Base-by-base conservation (phyloP, 345 rosid species). In the Salix exigua region DNA sequence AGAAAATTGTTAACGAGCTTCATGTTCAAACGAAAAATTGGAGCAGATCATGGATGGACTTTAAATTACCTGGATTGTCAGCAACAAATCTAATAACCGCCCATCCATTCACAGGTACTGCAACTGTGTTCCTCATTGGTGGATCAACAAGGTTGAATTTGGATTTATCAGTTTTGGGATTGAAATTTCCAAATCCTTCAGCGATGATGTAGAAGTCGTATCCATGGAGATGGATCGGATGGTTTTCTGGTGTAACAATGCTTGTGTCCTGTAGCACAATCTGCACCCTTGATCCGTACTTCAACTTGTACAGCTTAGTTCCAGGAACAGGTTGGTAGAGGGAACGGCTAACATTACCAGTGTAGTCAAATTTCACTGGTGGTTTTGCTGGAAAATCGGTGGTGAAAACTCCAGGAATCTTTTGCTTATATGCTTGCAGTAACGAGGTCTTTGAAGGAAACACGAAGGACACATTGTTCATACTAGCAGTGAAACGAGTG, bases 121-220 rank as follows among this genome's bases (percentile, higher is more conserved):
- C 89, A 48, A 82, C 94, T 2, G 99, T 96, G 83, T 96, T 96
- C 79, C 98, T 87, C 64, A 88, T 82, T 1, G 99, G 99, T 13
- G 99, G 99, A 84, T 96, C 98, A 14, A 86, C 87, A 4, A 96
- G 91, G 63, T 96, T 96, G 79, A 93, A 93, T 80, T 93, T 96
- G 0, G 89, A 78, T 17, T 85, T 40, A 78, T 96, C 95, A 13
- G 71, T 89, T 69, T 86, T 79, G 44, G 94, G 86, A 76, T 93
- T 77, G 78, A 96, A 96, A 81, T 96, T 96, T 75, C 99, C 99
- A 35, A 91, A 96, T 6, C 98, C 99, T 78, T 86, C 84, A 0
- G 88, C 99, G 16, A 96, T 50, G 19, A 96, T 86, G 85, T 89
- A 93, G 83, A 96, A 96, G 86, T 96, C 99, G 55, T 96, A 89